Conservation (phyloP, 768 basidiomycete genomes). For the Lentinula lateritia region DNA sequence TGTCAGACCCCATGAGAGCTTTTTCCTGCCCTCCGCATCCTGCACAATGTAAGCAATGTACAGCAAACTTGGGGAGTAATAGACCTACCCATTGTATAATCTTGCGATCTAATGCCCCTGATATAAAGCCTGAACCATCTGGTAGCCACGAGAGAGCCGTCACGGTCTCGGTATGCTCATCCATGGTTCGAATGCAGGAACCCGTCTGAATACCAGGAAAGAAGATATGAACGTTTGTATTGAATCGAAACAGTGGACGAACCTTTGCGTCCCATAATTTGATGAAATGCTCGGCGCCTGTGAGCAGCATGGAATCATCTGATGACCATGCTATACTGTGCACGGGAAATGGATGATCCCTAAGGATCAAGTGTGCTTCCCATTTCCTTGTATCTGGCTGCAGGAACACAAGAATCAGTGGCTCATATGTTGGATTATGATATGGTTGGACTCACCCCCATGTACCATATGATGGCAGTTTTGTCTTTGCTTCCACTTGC, state of each 20-base stretch:
- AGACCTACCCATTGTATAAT: constrained; percentile 74
- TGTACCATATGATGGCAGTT: constrained; percentile 83
- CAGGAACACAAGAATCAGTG: constrained; percentile 13
- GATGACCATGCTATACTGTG: constrained; percentile 89
- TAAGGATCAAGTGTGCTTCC: constrained; percentile 51
- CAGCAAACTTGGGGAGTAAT: constrained; percentile 4
- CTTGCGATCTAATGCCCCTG: constrained; percentile 80
- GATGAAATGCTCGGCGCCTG: constrained; percentile 75
- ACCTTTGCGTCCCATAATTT: constrained; percentile 92
- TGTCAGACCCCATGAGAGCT: constrained; percentile 62
- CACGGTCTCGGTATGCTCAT: constrained; percentile 76
- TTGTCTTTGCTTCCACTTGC: constrained; percentile 89
- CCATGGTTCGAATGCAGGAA: constrained; percentile 56
- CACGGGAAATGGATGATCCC: constrained; percentile 76
- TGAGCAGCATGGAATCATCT: constrained; percentile 80
- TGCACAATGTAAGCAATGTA: constrained; percentile 23
- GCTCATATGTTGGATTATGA: constrained; percentile 5
- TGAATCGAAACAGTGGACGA: constrained; percentile 12
- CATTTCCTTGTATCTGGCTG: constrained; percentile 53
- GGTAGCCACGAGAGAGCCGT: constrained; percentile 86
- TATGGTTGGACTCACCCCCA: constrained; percentile 55
- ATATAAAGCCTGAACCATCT: constrained; percentile 86
- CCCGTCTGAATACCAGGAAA: constrained; percentile 53
- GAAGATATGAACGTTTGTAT: neutral
- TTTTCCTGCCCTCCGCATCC: constrained; percentile 71